phyloP scores from a whole-genome alignment of 306 rosid species.

The Malus asiatica region DNA sequence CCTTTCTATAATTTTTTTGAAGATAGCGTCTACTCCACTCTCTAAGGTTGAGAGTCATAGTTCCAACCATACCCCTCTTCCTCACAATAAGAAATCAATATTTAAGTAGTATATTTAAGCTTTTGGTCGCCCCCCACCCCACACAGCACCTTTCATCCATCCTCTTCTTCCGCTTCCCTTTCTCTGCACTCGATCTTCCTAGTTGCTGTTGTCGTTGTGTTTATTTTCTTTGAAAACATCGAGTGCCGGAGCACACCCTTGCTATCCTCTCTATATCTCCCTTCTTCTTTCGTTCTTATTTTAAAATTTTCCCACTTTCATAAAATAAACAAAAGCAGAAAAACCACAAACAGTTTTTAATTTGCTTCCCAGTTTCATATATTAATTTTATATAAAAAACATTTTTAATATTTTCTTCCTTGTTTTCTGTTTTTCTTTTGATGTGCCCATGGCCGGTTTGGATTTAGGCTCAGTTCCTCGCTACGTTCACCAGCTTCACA shows the following conservation, averaged over 20 bases:
- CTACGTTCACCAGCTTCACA: slow-evolving; percentile 58
- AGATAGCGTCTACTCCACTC: slow-evolving; percentile 42
- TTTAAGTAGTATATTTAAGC: slow-evolving; percentile 24
- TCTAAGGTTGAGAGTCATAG: slow-evolving; percentile 15
- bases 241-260: neutral
- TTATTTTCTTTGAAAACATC: slow-evolving; percentile 7
- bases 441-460: slow-evolving; percentile 75
- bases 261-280: neutral
- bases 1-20: neutral
- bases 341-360: slow-evolving; percentile 22
- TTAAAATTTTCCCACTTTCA: slow-evolving; percentile 30
- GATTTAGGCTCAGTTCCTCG: slow-evolving; percentile 77
- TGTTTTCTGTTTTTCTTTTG: slow-evolving; percentile 55
- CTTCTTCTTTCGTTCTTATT: neutral
- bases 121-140: slow-evolving; percentile 16
- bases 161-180: slow-evolving; percentile 30
- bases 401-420: slow-evolving; percentile 42
- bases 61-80: slow-evolving; percentile 1
- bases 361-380: slow-evolving; percentile 2
- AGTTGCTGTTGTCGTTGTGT: slow-evolving; percentile 16
- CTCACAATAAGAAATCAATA: slow-evolving; percentile 31
- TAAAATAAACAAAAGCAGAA: slow-evolving; percentile 37
- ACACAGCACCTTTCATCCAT: slow-evolving; percentile 2
- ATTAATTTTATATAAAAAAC: neutral
- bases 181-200: slow-evolving; percentile 41